A percentile compares a stretch with the other conserved stretches of the same genome.
These are phyloP conservation scores for Chloris gayana DNA, from an alignment of 176 grass and related monocot genomes.

Conservation along the genomic window DNA sequence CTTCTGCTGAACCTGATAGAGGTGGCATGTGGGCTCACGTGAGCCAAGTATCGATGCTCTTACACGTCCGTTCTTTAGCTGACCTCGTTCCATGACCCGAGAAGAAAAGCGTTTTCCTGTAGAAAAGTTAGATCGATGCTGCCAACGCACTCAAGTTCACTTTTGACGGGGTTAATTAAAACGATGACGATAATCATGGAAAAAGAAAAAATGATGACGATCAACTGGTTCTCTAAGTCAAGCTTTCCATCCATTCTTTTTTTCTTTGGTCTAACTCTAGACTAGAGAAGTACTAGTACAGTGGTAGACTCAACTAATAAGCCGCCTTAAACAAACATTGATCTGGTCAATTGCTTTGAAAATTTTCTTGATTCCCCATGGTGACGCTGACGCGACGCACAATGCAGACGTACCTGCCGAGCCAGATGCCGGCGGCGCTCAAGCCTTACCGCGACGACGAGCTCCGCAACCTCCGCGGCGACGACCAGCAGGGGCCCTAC, in stretches of 20 bases:
- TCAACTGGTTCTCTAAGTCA: background rate
- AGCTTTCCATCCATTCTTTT: background rate
- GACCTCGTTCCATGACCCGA: background rate
- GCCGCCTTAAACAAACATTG: background rate
- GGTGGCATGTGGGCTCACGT: conserved; percentile 8
- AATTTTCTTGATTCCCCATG: background rate
- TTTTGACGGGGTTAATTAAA: background rate
- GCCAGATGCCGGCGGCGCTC: conserved; percentile 63
- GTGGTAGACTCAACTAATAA: background rate
- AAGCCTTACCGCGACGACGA: conserved; percentile 70
- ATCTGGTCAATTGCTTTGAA: background rate
- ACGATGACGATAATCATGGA: background rate
- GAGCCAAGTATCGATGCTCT: background rate
- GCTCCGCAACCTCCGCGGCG: conserved; percentile 60
- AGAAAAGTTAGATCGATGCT: background rate
- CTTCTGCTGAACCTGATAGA: no score
- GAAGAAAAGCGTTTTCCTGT: background rate
- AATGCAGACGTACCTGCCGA: conserved; percentile 63
- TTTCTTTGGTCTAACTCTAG: background rate
- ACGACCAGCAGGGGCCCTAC: conserved; percentile 44
- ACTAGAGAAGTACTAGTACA: no score
- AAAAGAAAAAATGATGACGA: background rate
- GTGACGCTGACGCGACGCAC: background rate
- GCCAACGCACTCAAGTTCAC: background rate
- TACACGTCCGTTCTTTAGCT: background rate